Base-by-base conservation (phyloP, 805 yeast genomes). In the Maudiozyma turicensis region DNA sequence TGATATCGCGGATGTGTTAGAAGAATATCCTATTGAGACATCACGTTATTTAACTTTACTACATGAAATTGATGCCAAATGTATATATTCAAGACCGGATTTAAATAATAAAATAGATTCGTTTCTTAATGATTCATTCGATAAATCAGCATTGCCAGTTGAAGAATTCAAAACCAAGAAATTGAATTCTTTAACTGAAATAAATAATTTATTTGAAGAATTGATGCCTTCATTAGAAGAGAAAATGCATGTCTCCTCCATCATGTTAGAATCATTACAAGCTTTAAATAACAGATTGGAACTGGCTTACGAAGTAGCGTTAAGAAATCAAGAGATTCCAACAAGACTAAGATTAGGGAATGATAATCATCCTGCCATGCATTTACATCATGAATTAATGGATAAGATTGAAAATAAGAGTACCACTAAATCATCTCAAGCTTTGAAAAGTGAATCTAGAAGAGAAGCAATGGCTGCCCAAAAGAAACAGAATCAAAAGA, bases 171-270 rank as follows among this genome's bases (percentile, higher is more conserved):
- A 31, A 28, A 45, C 48, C 7, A 13, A 66, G 13, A 64, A 63
- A 48, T 48, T 58, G 48, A 50, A 58, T 33, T 61, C 64, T 53
- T 44, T 61, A 28, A 67, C 64, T 38, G 48, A 52, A 10, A 71
- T 78, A 32, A 72, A 75, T 33, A 56, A 57, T 13, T 55, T 72
- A 34, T 70, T 80, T 15, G 71, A 73, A 53, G 95, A 86, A 50
- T 73, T 91, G 49, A 80, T 91, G 72, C 97, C 98, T 0, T 86
- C 96, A 52, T 68, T 91, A 48, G 98, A 91, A 63, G 97, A 93
- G 64, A 93, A 93, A 67, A 88, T 93, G 95, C 97, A 91, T 65
- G 96, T 93, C 40, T 91, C 97, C 5, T 83, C 91, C 1, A 82
- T 87, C 39, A 96, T 97, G 26, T 76, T 86, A 32, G 97, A 90